phyloP scores from a whole-genome alignment of 1,139 yeast genomes.

The Candida pseudoviswanathii region DNA sequence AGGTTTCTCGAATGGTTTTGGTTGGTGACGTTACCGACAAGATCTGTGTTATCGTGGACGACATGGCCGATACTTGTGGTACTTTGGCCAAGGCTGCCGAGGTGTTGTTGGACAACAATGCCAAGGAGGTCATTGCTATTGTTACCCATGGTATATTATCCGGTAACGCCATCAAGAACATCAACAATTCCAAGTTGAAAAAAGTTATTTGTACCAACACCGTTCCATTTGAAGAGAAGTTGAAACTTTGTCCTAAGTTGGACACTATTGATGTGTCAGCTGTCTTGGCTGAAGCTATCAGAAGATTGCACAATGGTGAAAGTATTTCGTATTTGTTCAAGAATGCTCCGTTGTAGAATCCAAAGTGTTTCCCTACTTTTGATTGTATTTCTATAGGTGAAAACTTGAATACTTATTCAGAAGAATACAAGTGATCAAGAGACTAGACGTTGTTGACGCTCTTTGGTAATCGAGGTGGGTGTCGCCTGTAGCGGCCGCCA shows the following conservation, averaged over 20 bases:
- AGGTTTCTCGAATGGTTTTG: conserved; percentile 71
- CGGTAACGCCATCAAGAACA: conserved; percentile 65
- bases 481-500: no score
- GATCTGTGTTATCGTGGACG: conserved; percentile 73
- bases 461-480: no score
- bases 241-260: conserved; percentile 51
- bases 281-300: conserved; percentile 75
- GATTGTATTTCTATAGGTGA: not conserved
- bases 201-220: conserved; percentile 76
- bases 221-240: conserved; percentile 64
- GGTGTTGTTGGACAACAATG: conserved; percentile 59
- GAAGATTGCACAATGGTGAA: conserved; percentile 84
- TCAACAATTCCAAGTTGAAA: conserved; percentile 57
- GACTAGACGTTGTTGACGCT: no score
- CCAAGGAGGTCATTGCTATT: conserved; percentile 73
- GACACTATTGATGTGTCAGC: conserved; percentile 74
- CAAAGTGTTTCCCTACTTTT: no score
- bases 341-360: conserved; percentile 32
- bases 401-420: no score
- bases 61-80: conserved; percentile 87
- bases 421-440: no score
- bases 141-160: conserved; percentile 82
- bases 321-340: conserved; percentile 74
- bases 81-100: conserved; percentile 79
- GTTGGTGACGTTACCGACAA: conserved; percentile 79